Base-by-base conservation (phyloP, 805 yeast species). In the Priceomyces haplophilus region DNA sequence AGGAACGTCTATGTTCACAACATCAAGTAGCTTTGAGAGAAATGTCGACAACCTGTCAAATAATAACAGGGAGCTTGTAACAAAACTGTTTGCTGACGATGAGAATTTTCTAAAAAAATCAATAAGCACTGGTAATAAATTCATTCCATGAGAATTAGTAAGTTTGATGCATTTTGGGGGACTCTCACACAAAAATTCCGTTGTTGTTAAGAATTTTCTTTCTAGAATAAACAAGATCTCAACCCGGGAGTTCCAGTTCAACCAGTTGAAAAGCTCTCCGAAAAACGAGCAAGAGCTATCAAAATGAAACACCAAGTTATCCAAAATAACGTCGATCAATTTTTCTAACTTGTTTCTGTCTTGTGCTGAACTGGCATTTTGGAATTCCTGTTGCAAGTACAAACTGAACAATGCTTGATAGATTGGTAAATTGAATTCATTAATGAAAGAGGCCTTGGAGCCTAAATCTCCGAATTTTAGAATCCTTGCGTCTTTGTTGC, bases 71-170 rank as follows among this genome's bases (percentile, higher is more conserved):
- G 57, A 48, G 4, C 59, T 47, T 6, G 49, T 56, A 8, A 62
- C 54, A 6, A 38, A 48, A 3, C 56, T 58, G 4, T 53, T 39
- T 0, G 64, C 56, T 4, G 66, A 53, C 7, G 70, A 65, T 3
- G 77, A 67, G 47, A 79, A 75, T 47, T 72, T 75, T 24, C 70
- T 69, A 39, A 78, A 71, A 38, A 67, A 72, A 48, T 72, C 77
- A 39, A 64, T 66, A 37, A 77, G 56, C 11, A 61, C 56, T 0
- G 70, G 67, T 1, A 76, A 51, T 34, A 70, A 47, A 45, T 72
- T 54, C 3, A 17, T 27, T 3, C 35, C 43, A 1, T 43, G 38
- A n/a, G 44, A 13, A 32, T 23, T 23, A 21, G 29, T 32, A 10
- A 46, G 37, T 17, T 39, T 34, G 7, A 30, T 29, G 10, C 40